Conservation (phyloP, 192 early-diverging fungal species). For the Backusella morwellensis region DNA sequence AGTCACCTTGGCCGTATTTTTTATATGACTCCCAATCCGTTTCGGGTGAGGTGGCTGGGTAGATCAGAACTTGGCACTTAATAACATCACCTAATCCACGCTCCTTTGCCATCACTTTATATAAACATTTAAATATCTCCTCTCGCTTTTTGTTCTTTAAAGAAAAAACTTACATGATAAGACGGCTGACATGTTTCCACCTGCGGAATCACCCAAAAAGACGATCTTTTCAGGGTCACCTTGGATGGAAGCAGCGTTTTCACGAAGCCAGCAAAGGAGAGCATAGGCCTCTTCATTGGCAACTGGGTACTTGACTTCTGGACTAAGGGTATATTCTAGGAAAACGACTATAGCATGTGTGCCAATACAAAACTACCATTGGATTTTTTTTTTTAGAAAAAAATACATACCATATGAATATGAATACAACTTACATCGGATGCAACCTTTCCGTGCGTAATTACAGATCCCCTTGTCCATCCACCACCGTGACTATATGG, state of each 20-base stretch:
- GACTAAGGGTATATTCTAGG: conserved; percentile 20
- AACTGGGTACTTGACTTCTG: conserved; percentile 12
- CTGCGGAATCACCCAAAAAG: conserved; percentile 22
- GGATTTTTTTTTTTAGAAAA: not conserved
- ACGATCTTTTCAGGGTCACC: conserved; percentile 8
- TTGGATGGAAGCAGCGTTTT: conserved; percentile 1
- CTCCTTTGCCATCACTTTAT: conserved; percentile 14
- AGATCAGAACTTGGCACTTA: conserved; percentile 13
- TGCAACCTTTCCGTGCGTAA: not conserved
- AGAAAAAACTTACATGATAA: conserved; percentile 1
- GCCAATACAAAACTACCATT: not conserved
- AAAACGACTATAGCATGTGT: conserved; percentile 9
- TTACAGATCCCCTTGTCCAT: not conserved
- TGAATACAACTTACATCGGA: not conserved
- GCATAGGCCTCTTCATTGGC: conserved; percentile 23
- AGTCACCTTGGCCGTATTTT: conserved; percentile 12
- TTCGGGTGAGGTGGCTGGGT: conserved; percentile 5
- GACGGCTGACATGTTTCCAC: conserved; percentile 21
- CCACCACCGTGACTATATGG: conserved; percentile 5
- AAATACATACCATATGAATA: not conserved
- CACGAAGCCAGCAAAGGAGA: conserved; percentile 11
- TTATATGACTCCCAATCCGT: conserved; percentile 14
- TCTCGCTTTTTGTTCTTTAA: not conserved
- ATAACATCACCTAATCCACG: not conserved
- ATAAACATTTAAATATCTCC: not conserved